These are phyloP conservation scores for Dentipellis fragilis DNA, from an alignment of 768 basidiomycete genomes.

Conservation along the genomic window DNA sequence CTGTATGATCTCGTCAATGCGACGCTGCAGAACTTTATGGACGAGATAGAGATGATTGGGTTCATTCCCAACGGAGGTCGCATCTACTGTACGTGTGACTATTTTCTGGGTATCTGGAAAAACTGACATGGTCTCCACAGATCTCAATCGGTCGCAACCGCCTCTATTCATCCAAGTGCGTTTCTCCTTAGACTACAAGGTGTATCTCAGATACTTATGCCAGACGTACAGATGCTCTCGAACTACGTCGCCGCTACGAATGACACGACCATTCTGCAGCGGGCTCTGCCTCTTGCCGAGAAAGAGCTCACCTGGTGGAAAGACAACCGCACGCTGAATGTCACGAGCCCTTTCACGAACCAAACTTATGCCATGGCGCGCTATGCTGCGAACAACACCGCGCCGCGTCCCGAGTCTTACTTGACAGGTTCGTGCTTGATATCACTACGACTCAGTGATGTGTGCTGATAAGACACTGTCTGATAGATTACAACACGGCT, in stretches of 20 bases:
- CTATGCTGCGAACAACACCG: constrained; percentile 73
- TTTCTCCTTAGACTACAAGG: not conserved
- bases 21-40: constrained; percentile 91
- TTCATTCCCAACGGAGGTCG: constrained; percentile 94
- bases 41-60: constrained; percentile 72
- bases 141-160: constrained; percentile 87
- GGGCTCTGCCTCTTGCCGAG: constrained; percentile 82
- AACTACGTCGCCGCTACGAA: constrained; percentile 67
- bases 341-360: constrained; percentile 65
- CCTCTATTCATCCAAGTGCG: constrained; percentile 76
- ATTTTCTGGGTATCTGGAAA: not conserved
- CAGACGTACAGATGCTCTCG: constrained; percentile 61
- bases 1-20: constrained; percentile 63
- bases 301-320: constrained; percentile 82
- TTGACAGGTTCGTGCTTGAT: constrained; percentile 36
- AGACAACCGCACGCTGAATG: constrained; percentile 55
- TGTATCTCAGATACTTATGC: not conserved
- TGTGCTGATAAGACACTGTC: too few species aligned
- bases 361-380: constrained; percentile 54
- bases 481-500: constrained; percentile 67
- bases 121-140: constrained; percentile 22
- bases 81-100: constrained; percentile 57
- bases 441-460: not conserved
- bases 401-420: constrained; percentile 85
- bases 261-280: constrained; percentile 63